Evolutionary conservation across 2,329 filamentous ascomycete genomes (phyloP).

Genomic region (Plenodomus tracheiphilus): DNA sequence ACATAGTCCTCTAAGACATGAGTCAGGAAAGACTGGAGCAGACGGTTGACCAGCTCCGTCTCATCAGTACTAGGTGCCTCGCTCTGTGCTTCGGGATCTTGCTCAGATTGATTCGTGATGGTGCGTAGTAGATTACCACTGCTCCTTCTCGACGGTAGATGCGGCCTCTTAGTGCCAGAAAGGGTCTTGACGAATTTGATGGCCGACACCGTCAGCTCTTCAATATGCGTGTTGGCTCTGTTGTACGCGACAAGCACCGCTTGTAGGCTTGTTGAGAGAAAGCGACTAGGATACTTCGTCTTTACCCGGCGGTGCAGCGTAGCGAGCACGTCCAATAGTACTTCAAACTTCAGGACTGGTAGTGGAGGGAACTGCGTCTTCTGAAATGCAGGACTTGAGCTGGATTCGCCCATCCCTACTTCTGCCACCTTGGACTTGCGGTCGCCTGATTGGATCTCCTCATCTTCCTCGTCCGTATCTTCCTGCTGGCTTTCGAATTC

Average conservation of each 20-base stretch:
- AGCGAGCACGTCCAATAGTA: slow-evolving; percentile 70
- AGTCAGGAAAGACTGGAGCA: slow-evolving; percentile 77
- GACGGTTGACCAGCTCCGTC: slow-evolving; percentile 61
- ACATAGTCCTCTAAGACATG: slow-evolving; percentile 76
- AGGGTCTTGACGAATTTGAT: slow-evolving; percentile 72
- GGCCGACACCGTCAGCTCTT: slow-evolving; percentile 70
- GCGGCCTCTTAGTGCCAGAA: slow-evolving; percentile 67
- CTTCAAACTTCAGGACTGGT: slow-evolving; percentile 63
- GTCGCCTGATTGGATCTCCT: slow-evolving; percentile 26
- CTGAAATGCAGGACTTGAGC: slow-evolving; percentile 31
- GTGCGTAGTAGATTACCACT: slow-evolving; percentile 50
- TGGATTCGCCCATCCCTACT: slow-evolving; percentile 37
- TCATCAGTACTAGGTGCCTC: slow-evolving; percentile 57
- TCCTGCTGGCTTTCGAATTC: slow-evolving; percentile 55
- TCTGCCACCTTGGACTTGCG: slow-evolving; percentile 23
- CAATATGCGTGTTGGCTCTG: slow-evolving; percentile 56
- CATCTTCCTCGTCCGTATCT: slow-evolving; percentile 55
- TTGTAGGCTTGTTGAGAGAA: slow-evolving; percentile 75
- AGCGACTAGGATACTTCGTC: slow-evolving; percentile 76
- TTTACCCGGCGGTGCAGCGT: slow-evolving; percentile 75
- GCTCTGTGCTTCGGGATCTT: slow-evolving; percentile 60
- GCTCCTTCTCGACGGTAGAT: slow-evolving; percentile 62
- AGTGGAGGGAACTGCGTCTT: slow-evolving; percentile 41
- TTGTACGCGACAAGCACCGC: slow-evolving; percentile 70
- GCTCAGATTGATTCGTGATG: slow-evolving; percentile 43